Evolutionary conservation across 1,139 yeast species (phyloP).

Genomic region (Yamadazyma conglobata): DNA sequence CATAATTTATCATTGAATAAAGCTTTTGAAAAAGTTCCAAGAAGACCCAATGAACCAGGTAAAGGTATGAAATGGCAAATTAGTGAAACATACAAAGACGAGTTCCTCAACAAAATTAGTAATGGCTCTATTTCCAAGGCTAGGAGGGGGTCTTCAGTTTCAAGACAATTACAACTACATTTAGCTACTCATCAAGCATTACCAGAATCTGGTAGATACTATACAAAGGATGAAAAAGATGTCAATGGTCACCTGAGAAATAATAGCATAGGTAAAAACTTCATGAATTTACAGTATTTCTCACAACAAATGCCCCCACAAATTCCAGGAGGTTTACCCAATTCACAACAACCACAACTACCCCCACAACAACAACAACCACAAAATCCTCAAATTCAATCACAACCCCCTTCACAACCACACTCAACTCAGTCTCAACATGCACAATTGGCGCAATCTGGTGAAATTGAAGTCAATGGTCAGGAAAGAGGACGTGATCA

Average conservation of each 20-base stretch:
- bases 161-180: constrained; percentile 73
- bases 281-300: constrained; percentile 16
- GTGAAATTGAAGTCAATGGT: no score
- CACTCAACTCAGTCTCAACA: constrained; percentile 3
- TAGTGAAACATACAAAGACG: constrained; percentile 77
- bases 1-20: constrained; percentile 58
- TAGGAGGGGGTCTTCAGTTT: constrained; percentile 76
- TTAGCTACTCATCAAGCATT: constrained; percentile 66
- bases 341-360: constrained; percentile 10
- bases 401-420: constrained; percentile 9
- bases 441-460: constrained; percentile 1
- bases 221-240: constrained; percentile 20
- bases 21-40: constrained; percentile 85
- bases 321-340: constrained; percentile 12
- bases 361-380: constrained; percentile 15
- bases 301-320: constrained; percentile 6
- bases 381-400: constrained; percentile 18
- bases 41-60: constrained; percentile 95
- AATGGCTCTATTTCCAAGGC: constrained; percentile 70
- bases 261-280: constrained; percentile 7
- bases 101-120: constrained; percentile 74
- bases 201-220: constrained; percentile 48
- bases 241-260: constrained; percentile 12
- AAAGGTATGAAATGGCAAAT: constrained; percentile 99
- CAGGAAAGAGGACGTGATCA: no score